A percentile compares a stretch with the other conserved stretches of the same genome.
These are phyloP conservation scores for Neurospora sp. DNA, from an alignment of 495 filamentous ascomycete genomes.

Conservation along the genomic window DNA sequence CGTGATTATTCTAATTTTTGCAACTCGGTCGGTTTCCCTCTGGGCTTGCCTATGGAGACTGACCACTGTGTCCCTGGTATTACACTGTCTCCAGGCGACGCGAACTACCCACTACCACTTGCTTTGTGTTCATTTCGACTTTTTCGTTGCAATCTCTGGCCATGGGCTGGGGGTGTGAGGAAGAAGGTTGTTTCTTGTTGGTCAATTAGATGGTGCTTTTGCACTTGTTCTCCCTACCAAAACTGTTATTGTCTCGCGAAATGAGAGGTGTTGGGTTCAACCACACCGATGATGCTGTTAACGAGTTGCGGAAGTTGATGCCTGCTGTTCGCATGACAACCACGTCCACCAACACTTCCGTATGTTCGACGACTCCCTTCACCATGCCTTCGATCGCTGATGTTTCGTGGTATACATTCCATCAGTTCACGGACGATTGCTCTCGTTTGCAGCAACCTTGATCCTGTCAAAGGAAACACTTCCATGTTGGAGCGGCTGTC, in stretches of 20 bases:
- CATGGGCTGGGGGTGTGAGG: conserved; percentile 17
- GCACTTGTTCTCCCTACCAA: neutral
- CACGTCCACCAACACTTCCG: neutral
- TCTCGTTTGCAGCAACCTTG: neutral
- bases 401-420: neutral
- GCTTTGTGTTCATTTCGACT: neutral
- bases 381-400: neutral
- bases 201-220: neutral
- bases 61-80: conserved; percentile 24
- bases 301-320: neutral
- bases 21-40: conserved; percentile 45
- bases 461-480: neutral
- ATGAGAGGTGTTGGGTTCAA: neutral
- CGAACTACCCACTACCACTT: conserved; percentile 8
- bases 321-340: neutral
- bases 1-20: conserved; percentile 78
- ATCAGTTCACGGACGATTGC: neutral
- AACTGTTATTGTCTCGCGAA: neutral
- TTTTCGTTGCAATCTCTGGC: conserved; percentile 22
- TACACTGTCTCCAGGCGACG: conserved; percentile 25
- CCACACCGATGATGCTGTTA: neutral
- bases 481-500: neutral
- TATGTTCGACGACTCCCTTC: neutral
- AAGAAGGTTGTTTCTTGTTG: conserved; percentile 6
- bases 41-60: conserved; percentile 21